A percentile compares a stretch with the other conserved stretches of the same genome.
Conservation (phyloP, 2,329 filamentous ascomycete species). For the Xylogone sp. region DNA sequence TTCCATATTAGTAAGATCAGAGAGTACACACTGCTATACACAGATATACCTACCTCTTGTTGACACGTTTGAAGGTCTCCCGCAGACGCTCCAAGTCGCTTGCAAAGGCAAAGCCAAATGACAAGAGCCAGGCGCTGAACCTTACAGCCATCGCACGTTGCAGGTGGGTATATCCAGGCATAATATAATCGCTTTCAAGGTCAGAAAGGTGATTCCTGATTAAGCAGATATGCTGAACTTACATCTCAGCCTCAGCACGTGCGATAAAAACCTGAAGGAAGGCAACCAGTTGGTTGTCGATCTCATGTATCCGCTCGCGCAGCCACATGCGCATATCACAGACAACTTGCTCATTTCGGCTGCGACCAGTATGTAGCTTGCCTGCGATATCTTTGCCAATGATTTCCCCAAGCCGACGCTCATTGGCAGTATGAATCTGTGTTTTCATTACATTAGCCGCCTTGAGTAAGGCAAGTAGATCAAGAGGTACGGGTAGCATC, state of each 20-base stretch:
- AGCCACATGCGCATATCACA: conserved; percentile 86
- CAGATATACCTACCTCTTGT: no score
- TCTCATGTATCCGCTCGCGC: conserved; percentile 62
- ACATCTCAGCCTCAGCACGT: conserved; percentile 66
- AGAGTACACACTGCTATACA: no score
- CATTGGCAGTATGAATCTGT: conserved; percentile 62
- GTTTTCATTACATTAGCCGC: not conserved
- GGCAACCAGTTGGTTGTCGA: conserved; percentile 62
- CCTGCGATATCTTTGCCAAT: conserved; percentile 78
- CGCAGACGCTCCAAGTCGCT: conserved; percentile 71
- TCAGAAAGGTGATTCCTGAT: not conserved
- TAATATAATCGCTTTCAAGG: conserved; percentile 28
- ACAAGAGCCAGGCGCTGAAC: conserved; percentile 76
- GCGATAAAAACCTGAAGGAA: conserved; percentile 64
- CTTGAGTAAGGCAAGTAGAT: no score
- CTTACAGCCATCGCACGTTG: conserved; percentile 74
- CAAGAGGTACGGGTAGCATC: conserved; percentile 1
- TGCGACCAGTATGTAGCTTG: conserved; percentile 82
- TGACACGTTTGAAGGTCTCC: conserved; percentile 67
- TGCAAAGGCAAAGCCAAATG: conserved; percentile 65
- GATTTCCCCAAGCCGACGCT: conserved; percentile 70
- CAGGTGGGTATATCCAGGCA: conserved; percentile 84
- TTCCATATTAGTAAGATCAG: no score
- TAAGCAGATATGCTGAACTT: not conserved
- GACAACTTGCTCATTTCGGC: conserved; percentile 81